These are phyloP conservation scores for Trichophyton simii DNA, from an alignment of 2,329 filamentous ascomycete species.

Conservation along the genomic window DNA sequence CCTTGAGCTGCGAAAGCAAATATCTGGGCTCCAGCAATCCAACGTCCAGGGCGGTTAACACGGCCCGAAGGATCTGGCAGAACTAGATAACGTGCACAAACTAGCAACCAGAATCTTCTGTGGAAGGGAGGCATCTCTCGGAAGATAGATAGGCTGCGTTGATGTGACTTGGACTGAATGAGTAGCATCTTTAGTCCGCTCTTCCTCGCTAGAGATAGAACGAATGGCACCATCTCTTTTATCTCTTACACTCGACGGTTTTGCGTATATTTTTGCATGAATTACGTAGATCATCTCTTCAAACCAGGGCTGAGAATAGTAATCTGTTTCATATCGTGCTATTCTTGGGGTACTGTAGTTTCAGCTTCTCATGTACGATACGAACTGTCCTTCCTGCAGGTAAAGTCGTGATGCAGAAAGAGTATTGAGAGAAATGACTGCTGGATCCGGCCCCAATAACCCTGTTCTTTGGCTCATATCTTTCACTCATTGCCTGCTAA, in stretches of 20 bases:
- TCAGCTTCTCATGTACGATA: neutral
- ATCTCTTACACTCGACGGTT: neutral
- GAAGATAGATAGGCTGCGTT: neutral
- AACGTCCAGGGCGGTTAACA: neutral
- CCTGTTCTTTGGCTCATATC: neutral
- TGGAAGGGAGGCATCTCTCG: neutral
- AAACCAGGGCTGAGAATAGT: neutral
- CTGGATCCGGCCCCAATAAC: neutral
- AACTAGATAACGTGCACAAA: neutral
- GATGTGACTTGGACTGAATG: neutral
- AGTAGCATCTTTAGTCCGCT: neutral
- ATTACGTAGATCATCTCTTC: neutral
- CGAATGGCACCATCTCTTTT: neutral
- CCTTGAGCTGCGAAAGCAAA: conserved; percentile 37
- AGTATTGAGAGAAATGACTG: neutral
- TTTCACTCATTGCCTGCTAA: neutral
- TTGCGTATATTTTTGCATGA: neutral
- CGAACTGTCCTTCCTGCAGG: neutral
- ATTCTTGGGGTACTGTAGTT: neutral
- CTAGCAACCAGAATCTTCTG: neutral
- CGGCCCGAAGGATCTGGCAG: neutral
- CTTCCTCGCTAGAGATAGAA: neutral
- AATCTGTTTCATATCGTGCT: neutral
- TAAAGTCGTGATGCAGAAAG: neutral
- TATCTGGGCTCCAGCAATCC: conserved; percentile 28